phyloP scores from a whole-genome alignment of 352 stramenopile genomes.

The Phytophthora kernoviae region DNA sequence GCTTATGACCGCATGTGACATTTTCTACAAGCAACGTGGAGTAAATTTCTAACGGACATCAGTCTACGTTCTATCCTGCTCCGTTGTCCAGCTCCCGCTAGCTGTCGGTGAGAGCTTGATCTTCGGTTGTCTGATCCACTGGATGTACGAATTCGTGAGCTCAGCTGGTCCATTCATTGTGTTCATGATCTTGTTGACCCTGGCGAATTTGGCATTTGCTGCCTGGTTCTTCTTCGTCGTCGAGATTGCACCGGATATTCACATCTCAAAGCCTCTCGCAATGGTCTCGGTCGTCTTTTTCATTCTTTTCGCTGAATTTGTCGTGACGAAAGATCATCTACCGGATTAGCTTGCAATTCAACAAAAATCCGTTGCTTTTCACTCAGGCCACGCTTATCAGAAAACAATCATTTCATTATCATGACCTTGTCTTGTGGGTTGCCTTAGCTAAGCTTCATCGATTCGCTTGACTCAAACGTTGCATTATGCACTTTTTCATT shows the following conservation, averaged over 20 bases:
- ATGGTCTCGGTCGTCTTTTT: conserved; percentile 43
- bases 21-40: conserved; percentile 84
- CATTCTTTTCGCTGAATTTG: conserved; percentile 55
- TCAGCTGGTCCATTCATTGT: conserved; percentile 35
- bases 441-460: neutral
- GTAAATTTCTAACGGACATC: conserved; percentile 75
- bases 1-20: conserved; percentile 59
- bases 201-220: conserved; percentile 46
- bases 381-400: no score
- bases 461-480: conserved; percentile 7
- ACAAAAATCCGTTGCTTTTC: no score
- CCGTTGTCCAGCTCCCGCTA: conserved; percentile 63
- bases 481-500: conserved; percentile 26
- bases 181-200: conserved; percentile 42
- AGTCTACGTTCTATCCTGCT: conserved; percentile 58
- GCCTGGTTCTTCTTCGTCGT: conserved; percentile 55
- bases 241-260: conserved; percentile 20
- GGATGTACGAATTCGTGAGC: conserved; percentile 57
- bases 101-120: conserved; percentile 58
- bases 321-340: conserved; percentile 43
- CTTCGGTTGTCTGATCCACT: conserved; percentile 83
- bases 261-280: conserved; percentile 40
- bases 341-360: conserved; percentile 44
- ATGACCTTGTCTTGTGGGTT: conserved; percentile 4
- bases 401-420: conserved; percentile 34